Base-by-base conservation (phyloP, 2,329 filamentous ascomycete genomes). In the Fusarium praegraminearum region DNA sequence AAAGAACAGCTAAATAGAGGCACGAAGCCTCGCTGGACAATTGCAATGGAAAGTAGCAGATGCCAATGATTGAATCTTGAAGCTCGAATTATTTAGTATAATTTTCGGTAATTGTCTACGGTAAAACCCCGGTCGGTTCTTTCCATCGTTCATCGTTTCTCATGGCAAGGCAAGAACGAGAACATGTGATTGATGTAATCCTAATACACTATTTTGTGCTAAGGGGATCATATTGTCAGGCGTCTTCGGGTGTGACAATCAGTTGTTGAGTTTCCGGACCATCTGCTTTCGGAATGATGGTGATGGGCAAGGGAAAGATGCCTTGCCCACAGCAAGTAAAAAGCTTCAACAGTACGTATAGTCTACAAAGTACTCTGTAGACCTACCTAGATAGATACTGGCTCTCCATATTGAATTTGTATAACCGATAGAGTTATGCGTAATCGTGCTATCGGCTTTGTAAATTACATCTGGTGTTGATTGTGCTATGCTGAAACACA, bases 121-220 rank as follows among this genome's bases (percentile, higher is more conserved):
- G 67, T 33, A 69, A 57, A 70, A 71, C 67, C 36, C 61, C 67
- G 67, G 67, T 43, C 54, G 51, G 41, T 32, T 18, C 15, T 16
- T 22, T 30, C 16, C 16, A 32, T 16, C 13, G 9, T 32, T 10
- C 32, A 11, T 20, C 5, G 28, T 40, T 32, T 36, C 11, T 36
- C 5, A 16, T 36, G 24, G 8, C n/a, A 12, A n/a, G n/a, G 44
- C 20, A 13, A 32, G 4, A 46, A 15, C 11, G 12, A 18, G 15
- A n/a, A 45, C 11, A 44, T 20, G 5, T 5, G 22, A 18, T 6
- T 38, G 43, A 28, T 11, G 15, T 13, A 32, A 7, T n/a, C 33
- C 20, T 16, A 22, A n/a, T 28, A 8, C 7, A 24, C 18, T 30
- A 9, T 7, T 22, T 28, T 38, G 12, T 22, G 3, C 10, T 11